These are phyloP conservation scores for Ottelia alismoides DNA, from an alignment of 106 monocot species.

Conservation along the genomic window DNA sequence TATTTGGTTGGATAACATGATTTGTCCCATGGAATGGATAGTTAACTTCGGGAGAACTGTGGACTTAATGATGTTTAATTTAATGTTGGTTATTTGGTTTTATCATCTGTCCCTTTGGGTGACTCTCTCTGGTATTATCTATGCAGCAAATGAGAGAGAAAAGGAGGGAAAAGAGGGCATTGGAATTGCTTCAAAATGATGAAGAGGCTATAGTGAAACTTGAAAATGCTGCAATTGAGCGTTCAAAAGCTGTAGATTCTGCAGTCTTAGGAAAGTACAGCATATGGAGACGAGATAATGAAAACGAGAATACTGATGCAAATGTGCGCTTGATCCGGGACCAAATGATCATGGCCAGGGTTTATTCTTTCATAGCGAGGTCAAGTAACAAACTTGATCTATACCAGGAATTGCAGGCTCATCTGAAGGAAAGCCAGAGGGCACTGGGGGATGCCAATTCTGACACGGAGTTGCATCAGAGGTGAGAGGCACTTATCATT, in stretches of 20 bases:
- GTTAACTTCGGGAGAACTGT: too few relatives aligned
- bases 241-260: slow-evolving; percentile 52
- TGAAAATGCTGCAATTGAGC: slow-evolving; percentile 70
- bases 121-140: not conserved
- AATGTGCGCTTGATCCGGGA: slow-evolving; percentile 46
- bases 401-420: slow-evolving; percentile 35
- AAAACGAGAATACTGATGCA: slow-evolving; percentile 60
- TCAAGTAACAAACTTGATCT: slow-evolving; percentile 49
- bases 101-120: not conserved
- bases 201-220: slow-evolving; percentile 33
- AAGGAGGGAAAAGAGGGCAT: slow-evolving; percentile 35
- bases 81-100: not conserved
- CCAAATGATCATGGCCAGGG: slow-evolving; percentile 63
- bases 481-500: slow-evolving; percentile 15
- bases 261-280: slow-evolving; percentile 59
- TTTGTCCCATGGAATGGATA: not conserved
- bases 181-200: slow-evolving; percentile 44
- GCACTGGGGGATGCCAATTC: slow-evolving; percentile 48
- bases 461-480: slow-evolving; percentile 50
- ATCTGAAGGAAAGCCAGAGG: slow-evolving; percentile 58
- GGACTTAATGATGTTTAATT: too few relatives aligned
- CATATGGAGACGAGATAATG: slow-evolving; percentile 54
- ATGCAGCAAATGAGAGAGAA: slow-evolving; percentile 59
- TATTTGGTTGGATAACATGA: not conserved
- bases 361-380: slow-evolving; percentile 55